These are phyloP conservation scores for Pezicula radicicola DNA, from an alignment of 2,329 filamentous ascomycete species.

Conservation along the genomic window DNA sequence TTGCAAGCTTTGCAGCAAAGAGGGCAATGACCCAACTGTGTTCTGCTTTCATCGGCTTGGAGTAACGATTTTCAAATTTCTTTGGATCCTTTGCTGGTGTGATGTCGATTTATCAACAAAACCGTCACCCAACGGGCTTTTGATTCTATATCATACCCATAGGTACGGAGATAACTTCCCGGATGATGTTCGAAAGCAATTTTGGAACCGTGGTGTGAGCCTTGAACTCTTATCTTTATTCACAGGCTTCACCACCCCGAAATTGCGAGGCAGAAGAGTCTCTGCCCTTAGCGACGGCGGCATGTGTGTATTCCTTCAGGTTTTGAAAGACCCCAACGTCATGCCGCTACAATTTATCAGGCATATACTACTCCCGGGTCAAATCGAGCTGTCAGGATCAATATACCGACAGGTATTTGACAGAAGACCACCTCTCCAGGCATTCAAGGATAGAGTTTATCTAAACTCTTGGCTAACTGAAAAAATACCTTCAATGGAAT, in stretches of 20 bases:
- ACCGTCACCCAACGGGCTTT: neutral
- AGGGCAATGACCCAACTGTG: neutral
- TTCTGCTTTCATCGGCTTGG: neutral
- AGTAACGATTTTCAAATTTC: constrained; percentile 1
- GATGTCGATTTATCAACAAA: neutral
- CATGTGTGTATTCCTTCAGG: neutral
- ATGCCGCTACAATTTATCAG: neutral
- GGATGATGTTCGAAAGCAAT: neutral
- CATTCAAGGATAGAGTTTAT: neutral
- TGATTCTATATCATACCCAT: neutral
- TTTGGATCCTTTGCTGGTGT: constrained; percentile 1
- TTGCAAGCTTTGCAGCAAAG: neutral
- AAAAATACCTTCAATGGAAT: neutral
- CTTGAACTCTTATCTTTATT: neutral
- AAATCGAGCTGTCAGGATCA: neutral
- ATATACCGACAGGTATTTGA: neutral
- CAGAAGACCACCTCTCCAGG: neutral
- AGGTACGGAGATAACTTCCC: neutral
- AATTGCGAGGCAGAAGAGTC: neutral
- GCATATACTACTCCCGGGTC: neutral
- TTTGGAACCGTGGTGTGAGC: neutral
- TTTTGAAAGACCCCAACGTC: neutral
- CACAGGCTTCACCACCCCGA: neutral
- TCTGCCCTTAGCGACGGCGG: neutral
- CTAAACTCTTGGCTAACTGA: neutral